Conservation (phyloP, 75 land plant genomes). For the Gnetum montanum region DNA sequence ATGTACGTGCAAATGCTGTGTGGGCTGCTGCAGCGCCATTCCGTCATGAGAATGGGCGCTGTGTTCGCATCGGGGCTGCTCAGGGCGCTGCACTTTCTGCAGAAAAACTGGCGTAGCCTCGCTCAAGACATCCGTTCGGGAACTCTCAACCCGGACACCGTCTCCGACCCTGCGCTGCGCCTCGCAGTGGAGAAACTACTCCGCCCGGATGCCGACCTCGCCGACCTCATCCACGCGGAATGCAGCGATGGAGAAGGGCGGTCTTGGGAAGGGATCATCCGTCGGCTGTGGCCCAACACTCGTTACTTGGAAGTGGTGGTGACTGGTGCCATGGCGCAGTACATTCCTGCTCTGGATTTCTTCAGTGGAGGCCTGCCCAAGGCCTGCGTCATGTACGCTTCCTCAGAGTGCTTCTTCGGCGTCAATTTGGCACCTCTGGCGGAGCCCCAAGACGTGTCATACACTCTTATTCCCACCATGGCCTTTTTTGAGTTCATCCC, state of each 20-base stretch:
- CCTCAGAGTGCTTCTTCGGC: slow-evolving; percentile 82
- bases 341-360: slow-evolving; percentile 49
- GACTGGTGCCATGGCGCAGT: slow-evolving; percentile 82
- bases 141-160: slow-evolving; percentile 24
- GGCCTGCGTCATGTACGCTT: slow-evolving; percentile 57
- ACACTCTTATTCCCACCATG: slow-evolving; percentile 79
- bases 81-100: slow-evolving; percentile 56
- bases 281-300: slow-evolving; percentile 67
- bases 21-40: slow-evolving; percentile 41
- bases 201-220: slow-evolving; percentile 43
- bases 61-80: slow-evolving; percentile 75
- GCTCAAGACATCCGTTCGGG: slow-evolving; percentile 54
- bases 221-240: slow-evolving; percentile 32
- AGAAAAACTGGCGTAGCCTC: slow-evolving; percentile 45
- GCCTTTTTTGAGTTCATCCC: slow-evolving; percentile 84
- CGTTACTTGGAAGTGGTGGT: slow-evolving; percentile 56
- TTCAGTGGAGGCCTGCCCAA: slow-evolving; percentile 59
- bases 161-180: slow-evolving; percentile 36
- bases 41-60: slow-evolving; percentile 61
- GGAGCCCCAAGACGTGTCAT: slow-evolving; percentile 41
- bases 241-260: slow-evolving; percentile 40
- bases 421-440: slow-evolving; percentile 51
- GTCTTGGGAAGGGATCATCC: slow-evolving; percentile 55
- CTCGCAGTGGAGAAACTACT: slow-evolving; percentile 13
- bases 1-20: slow-evolving; percentile 87